A percentile compares a stretch with the other conserved stretches of the same genome.
Evolutionary conservation across 768 basidiomycete species (phyloP).

Genomic region (Trametes cubensis): DNA sequence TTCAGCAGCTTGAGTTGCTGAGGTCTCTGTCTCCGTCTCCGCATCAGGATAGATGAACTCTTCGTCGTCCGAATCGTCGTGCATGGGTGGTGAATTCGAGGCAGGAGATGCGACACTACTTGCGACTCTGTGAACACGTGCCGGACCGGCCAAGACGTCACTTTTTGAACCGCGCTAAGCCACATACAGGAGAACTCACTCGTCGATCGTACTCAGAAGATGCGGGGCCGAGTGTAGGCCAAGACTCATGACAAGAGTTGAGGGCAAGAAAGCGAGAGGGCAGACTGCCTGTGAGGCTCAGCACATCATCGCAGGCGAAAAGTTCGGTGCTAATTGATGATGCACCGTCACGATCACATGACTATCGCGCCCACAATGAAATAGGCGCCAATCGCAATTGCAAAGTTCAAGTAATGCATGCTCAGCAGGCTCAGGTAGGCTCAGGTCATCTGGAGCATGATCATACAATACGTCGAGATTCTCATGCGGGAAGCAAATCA

Average conservation of each 20-base stretch:
- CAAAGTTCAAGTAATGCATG: too few relatives aligned
- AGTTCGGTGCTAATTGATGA: conserved; percentile 20
- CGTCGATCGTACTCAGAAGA: conserved; percentile 43
- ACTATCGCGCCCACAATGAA: conserved; percentile 8
- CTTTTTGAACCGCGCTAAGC: conserved; percentile 1
- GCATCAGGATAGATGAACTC: conserved; percentile 46
- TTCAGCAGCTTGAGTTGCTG: neutral
- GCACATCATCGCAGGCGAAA: conserved; percentile 17
- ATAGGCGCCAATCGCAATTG: too few relatives aligned
- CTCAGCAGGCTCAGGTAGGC: too few relatives aligned
- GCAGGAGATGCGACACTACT: conserved; percentile 29
- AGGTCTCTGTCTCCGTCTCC: conserved; percentile 7
- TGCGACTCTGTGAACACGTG: conserved; percentile 29
- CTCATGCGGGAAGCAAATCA: too few relatives aligned
- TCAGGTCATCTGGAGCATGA: too few relatives aligned
- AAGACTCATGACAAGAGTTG: conserved; percentile 19
- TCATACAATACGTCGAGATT: too few relatives aligned
- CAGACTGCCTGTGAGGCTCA: conserved; percentile 13
- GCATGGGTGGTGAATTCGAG: conserved; percentile 21
- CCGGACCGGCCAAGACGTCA: conserved; percentile 13
- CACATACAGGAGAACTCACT: conserved; percentile 38
- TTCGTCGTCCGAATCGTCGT: conserved; percentile 43
- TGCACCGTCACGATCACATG: conserved; percentile 14
- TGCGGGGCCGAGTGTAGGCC: conserved; percentile 21
- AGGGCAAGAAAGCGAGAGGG: neutral